phyloP scores from a whole-genome alignment of 306 rosid species.

The Vigna radiata region DNA sequence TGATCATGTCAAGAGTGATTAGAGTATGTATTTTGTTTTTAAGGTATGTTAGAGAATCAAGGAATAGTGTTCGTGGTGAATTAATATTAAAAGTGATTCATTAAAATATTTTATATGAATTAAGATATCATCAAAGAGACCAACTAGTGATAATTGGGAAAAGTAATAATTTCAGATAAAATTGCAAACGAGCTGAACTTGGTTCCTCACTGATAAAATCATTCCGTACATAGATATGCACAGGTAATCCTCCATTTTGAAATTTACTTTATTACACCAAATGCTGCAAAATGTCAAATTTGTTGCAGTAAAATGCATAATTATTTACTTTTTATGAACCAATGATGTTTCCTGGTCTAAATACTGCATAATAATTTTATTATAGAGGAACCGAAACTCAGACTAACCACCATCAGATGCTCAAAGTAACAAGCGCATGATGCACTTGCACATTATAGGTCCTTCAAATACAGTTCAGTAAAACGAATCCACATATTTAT shows the following conservation, averaged over 20 bases:
- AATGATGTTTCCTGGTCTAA: neutral
- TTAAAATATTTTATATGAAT: neutral
- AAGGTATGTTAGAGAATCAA: too few relatives aligned
- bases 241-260: neutral
- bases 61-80: neutral
- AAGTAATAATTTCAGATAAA: neutral
- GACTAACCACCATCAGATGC: neutral
- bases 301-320: neutral
- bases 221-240: neutral
- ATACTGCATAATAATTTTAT: neutral
- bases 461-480: slow-evolving; percentile 14
- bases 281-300: neutral
- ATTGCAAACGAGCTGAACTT: neutral
- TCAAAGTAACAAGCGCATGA: slow-evolving; percentile 22
- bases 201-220: neutral
- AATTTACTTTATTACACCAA: slow-evolving; percentile 1
- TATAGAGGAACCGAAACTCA: slow-evolving; percentile 5
- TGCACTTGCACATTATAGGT: slow-evolving; percentile 31
- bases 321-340: neutral
- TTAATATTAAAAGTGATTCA: neutral
- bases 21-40: too few relatives aligned
- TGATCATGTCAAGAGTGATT: too few relatives aligned
- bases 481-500: slow-evolving; percentile 33
- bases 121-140: neutral
- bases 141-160: neutral